phyloP scores from a whole-genome alignment of 2,329 filamentous ascomycete species.

The Trichoderma endophyticum region DNA sequence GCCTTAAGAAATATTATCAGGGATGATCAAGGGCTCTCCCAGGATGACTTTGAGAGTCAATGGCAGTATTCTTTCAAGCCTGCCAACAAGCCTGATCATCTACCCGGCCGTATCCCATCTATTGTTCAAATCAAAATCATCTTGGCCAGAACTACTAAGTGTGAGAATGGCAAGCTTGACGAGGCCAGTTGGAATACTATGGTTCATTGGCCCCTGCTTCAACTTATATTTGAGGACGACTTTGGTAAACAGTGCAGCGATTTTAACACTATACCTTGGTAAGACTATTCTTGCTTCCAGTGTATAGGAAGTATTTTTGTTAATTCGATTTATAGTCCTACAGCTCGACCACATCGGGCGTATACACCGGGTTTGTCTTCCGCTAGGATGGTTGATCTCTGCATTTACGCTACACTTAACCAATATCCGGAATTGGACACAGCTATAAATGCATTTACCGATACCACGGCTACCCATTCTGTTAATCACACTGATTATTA shows the following conservation, averaged over 20 bases:
- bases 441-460: background rate
- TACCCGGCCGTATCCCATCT: background rate
- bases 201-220: background rate
- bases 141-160: background rate
- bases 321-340: background rate
- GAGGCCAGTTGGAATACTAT: background rate
- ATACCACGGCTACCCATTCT: background rate
- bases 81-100: background rate
- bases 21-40: background rate
- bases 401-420: slow-evolving; percentile 2
- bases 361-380: slow-evolving; percentile 3
- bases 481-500: slow-evolving; percentile 16
- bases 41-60: background rate
- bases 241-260: background rate
- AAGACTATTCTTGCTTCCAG: background rate
- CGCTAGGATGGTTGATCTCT: slow-evolving; percentile 8
- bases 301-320: background rate
- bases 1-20: background rate
- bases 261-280: slow-evolving; percentile 11
- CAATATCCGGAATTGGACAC: background rate
- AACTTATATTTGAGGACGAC: background rate
- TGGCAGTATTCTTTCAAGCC: background rate
- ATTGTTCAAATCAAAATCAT: background rate
- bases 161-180: background rate
- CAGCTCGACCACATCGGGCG: slow-evolving; percentile 1